Evolutionary conservation across 805 yeast genomes (phyloP), one percentile per base, ranked within the genome.

Genomic region (Pichia scutulata): DNA sequence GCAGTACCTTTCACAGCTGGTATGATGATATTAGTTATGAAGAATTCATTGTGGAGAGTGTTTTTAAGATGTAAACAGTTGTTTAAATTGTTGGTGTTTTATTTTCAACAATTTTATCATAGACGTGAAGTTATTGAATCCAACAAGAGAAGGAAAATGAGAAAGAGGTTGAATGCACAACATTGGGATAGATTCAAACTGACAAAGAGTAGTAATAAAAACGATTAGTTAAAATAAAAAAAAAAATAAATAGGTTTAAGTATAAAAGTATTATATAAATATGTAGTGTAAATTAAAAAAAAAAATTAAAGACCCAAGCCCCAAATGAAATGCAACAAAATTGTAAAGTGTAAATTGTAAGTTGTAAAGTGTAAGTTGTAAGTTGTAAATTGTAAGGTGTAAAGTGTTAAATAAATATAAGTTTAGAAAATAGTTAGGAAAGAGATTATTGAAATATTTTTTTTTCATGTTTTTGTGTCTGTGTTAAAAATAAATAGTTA

Each of bases 1-100:
- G 74, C 79, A 1, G 50, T 69, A 1, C 75, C 75, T 0, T 72
- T 73, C 56, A 67, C 71, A 45, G 61, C 59, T 33, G 72, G 62
- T 0, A 55, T 72, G 49, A 50, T 71, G 51, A 30, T 67, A 6
- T 41, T 73, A 39, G 60, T 72, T 26, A 72, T 72, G 60, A 65
- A 70, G 65, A 56, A 55, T 19, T 58, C 50, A 13, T 50, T 47
- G 37, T 54, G 55, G 55, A 46, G 46, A 55, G 23, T 45, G 55
- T 7, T 37, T 30, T 14, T 55, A 51, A 40, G 47, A 39, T n/a
- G 21, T 48, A 37, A 47, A 21, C 37, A 33, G 8, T 16, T 33
- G 8, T 33, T 33, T 12, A 33, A n/a, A 7, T 33, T n/a, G 7
- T 3, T 33, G 19, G 8, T 14, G 8, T 33, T 33, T n/a, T 33